A percentile compares a stretch with the other conserved stretches of the same genome.
These are phyloP conservation scores for Schizonepeta tenuifolia DNA, from an alignment of 257 asterid genomes.

Conservation along the genomic window DNA sequence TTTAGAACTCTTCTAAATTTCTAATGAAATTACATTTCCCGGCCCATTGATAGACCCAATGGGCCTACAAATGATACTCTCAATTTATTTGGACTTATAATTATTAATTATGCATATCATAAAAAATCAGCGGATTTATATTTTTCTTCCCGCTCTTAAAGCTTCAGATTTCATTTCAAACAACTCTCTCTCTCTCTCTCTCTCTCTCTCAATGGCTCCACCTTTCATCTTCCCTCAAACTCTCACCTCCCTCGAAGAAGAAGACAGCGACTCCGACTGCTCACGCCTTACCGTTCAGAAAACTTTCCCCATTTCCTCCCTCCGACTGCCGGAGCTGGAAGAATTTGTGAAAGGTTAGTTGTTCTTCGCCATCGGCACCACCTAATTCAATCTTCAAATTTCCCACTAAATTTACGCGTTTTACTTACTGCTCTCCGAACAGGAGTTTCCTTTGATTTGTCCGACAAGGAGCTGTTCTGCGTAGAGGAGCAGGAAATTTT, in stretches of 20 bases:
- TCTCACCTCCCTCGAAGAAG: slow-evolving; percentile 68
- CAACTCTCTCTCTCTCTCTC: slow-evolving; percentile 3
- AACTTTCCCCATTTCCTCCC: slow-evolving; percentile 43
- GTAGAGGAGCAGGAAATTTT: slow-evolving; percentile 89
- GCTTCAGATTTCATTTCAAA: slow-evolving; percentile 41
- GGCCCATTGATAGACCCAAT: no score
- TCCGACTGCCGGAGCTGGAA: slow-evolving; percentile 73
- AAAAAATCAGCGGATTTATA: background rate
- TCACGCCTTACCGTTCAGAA: slow-evolving; percentile 58
- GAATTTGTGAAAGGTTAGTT: slow-evolving; percentile 85
- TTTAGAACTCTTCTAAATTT: no score
- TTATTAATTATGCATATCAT: background rate
- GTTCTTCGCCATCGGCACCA: slow-evolving; percentile 20
- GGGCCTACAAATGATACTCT: no score
- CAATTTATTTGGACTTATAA: background rate
- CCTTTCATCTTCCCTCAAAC: slow-evolving; percentile 72
- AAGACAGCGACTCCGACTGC: slow-evolving; percentile 43
- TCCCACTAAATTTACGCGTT: background rate
- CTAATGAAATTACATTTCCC: no score
- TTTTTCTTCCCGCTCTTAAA: slow-evolving; percentile 45
- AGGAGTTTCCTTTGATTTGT: slow-evolving; percentile 86
- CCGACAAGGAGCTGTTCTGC: slow-evolving; percentile 89
- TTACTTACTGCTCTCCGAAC: background rate
- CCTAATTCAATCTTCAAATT: background rate
- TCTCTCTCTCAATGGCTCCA: slow-evolving; percentile 59